These are phyloP conservation scores for Leccinum barrowsii DNA, from an alignment of 768 basidiomycete species.

Conservation along the genomic window DNA sequence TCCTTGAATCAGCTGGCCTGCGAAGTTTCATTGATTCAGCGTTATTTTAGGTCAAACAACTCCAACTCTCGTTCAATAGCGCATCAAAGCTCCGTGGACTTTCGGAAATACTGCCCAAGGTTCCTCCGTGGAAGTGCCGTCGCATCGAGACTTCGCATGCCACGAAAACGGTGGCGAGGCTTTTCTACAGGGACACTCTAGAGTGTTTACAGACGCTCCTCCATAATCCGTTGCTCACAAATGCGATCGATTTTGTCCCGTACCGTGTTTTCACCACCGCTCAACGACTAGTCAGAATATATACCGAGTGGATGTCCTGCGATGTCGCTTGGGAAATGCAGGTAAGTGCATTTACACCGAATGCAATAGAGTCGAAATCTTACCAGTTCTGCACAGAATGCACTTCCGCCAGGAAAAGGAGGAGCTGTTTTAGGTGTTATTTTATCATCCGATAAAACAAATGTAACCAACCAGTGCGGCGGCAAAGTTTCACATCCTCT, in stretches of 20 bases:
- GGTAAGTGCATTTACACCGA: conserved; percentile 4
- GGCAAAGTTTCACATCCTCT: background rate
- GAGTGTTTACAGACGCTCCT: background rate
- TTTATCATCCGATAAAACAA: background rate
- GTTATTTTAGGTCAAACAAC: conserved; percentile 5
- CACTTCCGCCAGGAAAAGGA: background rate
- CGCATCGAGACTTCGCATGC: background rate
- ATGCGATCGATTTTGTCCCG: background rate
- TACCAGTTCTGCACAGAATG: background rate
- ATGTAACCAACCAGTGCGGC: background rate
- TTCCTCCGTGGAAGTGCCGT: background rate
- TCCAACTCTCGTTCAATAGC: conserved; percentile 18
- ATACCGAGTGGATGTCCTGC: conserved; percentile 2
- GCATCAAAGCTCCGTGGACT: conserved; percentile 14
- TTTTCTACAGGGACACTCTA: background rate
- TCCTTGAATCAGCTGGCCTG: background rate
- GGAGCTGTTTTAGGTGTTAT: background rate
- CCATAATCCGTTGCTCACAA: conserved; percentile 2
- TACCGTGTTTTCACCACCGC: background rate
- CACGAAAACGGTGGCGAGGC: background rate
- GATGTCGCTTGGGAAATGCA: conserved; percentile 27
- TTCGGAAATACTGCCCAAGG: background rate
- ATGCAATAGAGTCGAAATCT: background rate
- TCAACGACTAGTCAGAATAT: background rate
- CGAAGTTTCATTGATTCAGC: background rate